Evolutionary conservation across 2,329 filamentous ascomycete species (phyloP).

Genomic region (Nothomitra cinnamomea): DNA sequence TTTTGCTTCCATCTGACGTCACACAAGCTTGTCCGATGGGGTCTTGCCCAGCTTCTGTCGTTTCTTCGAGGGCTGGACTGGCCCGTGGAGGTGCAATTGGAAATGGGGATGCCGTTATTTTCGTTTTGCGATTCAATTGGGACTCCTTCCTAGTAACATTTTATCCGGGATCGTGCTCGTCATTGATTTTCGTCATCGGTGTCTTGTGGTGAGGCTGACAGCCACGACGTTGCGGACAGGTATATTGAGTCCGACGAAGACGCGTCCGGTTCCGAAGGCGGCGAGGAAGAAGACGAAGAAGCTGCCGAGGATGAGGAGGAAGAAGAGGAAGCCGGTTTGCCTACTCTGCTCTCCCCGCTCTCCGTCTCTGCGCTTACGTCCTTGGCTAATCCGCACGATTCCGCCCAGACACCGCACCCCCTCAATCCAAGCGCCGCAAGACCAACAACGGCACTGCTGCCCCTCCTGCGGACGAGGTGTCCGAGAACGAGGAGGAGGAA

Average conservation of each 20-base stretch:
- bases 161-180: too few relatives aligned
- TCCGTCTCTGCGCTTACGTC: background rate
- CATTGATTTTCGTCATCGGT: background rate
- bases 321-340: background rate
- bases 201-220: background rate
- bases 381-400: background rate
- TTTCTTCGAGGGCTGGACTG: too few relatives aligned
- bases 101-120: too few relatives aligned
- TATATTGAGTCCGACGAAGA: conserved; percentile 3
- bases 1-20: background rate
- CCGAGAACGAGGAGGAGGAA: background rate
- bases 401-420: background rate
- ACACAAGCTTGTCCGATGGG: background rate
- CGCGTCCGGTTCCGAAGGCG: background rate
- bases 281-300: conserved; percentile 2
- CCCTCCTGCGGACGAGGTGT: background rate
- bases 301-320: conserved; percentile 1
- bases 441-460: background rate
- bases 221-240: background rate
- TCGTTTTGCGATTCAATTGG: too few relatives aligned
- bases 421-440: conserved; percentile 4
- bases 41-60: background rate
- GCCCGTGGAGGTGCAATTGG: too few relatives aligned
- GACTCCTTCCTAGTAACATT: too few relatives aligned
- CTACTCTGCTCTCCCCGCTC: background rate